Evolutionary conservation across 306 rosid species (phyloP).

Genomic region (Canavalia ensiformis): DNA sequence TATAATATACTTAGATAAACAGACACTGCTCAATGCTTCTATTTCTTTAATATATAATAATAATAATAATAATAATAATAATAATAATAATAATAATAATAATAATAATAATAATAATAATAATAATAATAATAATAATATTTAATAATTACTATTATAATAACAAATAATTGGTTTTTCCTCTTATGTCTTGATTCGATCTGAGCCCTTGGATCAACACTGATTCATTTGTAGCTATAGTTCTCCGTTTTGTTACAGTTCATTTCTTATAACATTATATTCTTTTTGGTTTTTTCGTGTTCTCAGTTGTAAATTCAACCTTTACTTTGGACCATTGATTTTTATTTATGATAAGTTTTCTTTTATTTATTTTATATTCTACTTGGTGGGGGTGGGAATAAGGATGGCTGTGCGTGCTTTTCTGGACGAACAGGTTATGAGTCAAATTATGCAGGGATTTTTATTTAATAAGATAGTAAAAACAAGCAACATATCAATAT

Average conservation of each 20-base stretch:
- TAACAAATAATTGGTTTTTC: background rate
- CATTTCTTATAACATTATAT: background rate
- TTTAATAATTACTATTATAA: too few relatives aligned
- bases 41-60: conserved; percentile 2
- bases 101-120: background rate
- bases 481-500: background rate
- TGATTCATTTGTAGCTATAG: background rate
- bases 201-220: conserved; percentile 25
- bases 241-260: background rate
- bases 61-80: background rate
- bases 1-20: background rate
- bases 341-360: conserved; percentile 15
- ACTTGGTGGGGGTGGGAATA: too few relatives aligned
- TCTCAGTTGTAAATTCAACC: conserved; percentile 17
- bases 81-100: background rate
- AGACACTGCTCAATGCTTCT: background rate
- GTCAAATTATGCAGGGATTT: background rate
- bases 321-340: conserved; percentile 45
- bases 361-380: background rate
- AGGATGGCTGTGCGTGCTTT: conserved; percentile 1
- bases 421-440: background rate
- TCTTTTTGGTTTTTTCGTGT: background rate
- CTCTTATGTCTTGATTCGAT: background rate
- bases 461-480: background rate
- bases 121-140: background rate